phyloP scores from a whole-genome alignment of 78 protist species.

The Dictyostelium firmibasis region DNA sequence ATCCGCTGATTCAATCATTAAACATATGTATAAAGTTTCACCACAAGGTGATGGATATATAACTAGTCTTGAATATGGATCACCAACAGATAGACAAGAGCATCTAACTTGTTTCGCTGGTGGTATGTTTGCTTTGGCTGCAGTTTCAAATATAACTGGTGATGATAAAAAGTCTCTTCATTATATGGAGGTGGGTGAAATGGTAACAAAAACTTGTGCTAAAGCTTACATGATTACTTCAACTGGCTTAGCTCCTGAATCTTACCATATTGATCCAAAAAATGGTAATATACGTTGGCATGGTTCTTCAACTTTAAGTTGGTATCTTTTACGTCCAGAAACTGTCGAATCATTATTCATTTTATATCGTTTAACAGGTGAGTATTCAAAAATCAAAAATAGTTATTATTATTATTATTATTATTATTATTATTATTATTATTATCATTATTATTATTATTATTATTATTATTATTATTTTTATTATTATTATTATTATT shows the following conservation, averaged over 20 bases:
- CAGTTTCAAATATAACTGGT: conserved; percentile 4
- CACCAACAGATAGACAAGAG: conserved; percentile 78
- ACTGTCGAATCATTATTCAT: conserved; percentile 86
- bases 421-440: too few relatives aligned
- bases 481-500: too few relatives aligned
- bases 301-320: background rate
- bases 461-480: too few relatives aligned
- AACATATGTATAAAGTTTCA: conserved; percentile 20
- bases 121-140: conserved; percentile 94
- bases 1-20: conserved; percentile 25
- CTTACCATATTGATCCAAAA: background rate
- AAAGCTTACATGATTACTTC: conserved; percentile 19
- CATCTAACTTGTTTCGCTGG: conserved; percentile 94
- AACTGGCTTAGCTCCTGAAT: conserved; percentile 90
- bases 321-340: conserved; percentile 93
- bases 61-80: background rate
- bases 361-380: conserved; percentile 79
- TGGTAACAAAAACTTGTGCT: conserved; percentile 66
- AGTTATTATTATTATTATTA: too few relatives aligned
- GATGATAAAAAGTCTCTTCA: background rate
- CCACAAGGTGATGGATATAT: conserved; percentile 18
- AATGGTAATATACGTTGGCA: conserved; percentile 3
- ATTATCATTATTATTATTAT: too few relatives aligned
- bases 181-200: conserved; percentile 47
- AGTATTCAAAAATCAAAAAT: too few relatives aligned